These are phyloP conservation scores for Aspergillus sojae DNA, from an alignment of 2,329 filamentous ascomycete genomes.

Conservation along the genomic window DNA sequence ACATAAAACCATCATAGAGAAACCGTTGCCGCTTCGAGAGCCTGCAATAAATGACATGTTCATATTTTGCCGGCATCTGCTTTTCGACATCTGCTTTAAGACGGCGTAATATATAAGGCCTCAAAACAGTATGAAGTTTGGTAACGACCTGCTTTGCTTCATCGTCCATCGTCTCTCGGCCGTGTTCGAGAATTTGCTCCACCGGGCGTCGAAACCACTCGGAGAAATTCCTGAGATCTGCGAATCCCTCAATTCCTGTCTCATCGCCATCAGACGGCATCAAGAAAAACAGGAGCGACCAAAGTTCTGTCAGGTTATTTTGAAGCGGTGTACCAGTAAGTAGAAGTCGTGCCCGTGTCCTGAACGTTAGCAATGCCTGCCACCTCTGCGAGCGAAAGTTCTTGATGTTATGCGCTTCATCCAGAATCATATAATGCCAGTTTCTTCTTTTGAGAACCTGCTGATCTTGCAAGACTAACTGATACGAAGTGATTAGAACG, in stretches of 20 bases:
- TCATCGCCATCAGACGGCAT: conserved; percentile 79
- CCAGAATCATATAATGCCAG: conserved; percentile 98
- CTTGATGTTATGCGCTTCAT: conserved; percentile 99
- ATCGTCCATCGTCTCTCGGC: conserved; percentile 89
- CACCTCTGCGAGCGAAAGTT: conserved; percentile 98
- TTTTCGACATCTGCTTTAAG: conserved; percentile 98
- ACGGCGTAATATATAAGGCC: conserved; percentile 86
- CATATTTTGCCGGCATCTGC: conserved; percentile 97
- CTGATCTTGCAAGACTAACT: conserved; percentile 91
- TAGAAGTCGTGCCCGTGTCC: conserved; percentile 82
- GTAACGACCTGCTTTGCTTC: conserved; percentile 89
- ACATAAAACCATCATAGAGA: conserved; percentile 94
- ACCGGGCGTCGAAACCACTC: conserved; percentile 95
- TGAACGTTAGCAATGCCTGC: conserved; percentile 93
- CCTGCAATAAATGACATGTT: conserved; percentile 94
- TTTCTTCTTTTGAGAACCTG: conserved; percentile 87
- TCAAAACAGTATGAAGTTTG: conserved; percentile 89
- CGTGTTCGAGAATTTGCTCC: conserved; percentile 93
- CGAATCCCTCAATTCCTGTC: conserved; percentile 84
- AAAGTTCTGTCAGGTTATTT: conserved; percentile 94
- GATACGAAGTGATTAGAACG: conserved; percentile 96
- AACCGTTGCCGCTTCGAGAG: conserved; percentile 94
- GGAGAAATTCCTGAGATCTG: conserved; percentile 92
- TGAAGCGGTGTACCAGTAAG: conserved; percentile 94
- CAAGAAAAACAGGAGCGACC: conserved; percentile 94